Conservation (phyloP, 2,329 filamentous ascomycete species). For the Aspergillus sp. region DNA sequence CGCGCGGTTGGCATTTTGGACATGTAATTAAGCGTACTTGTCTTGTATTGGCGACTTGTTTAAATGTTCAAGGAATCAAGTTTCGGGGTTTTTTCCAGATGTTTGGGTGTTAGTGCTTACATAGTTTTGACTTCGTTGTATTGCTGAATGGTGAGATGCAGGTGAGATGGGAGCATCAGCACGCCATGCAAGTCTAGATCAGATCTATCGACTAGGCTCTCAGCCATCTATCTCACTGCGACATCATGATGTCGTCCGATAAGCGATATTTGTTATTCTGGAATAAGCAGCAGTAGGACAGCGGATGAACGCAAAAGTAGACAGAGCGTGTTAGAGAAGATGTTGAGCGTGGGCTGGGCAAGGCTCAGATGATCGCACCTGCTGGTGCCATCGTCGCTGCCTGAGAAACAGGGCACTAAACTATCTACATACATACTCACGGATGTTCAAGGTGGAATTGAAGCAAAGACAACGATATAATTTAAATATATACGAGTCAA, state of each 20-base stretch:
- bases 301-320: not conserved
- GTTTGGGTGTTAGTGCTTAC: not conserved
- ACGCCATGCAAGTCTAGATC: not conserved
- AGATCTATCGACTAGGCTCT: not conserved
- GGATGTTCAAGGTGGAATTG: not conserved
- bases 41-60: not conserved
- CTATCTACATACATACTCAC: not conserved
- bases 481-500: not conserved
- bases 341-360: not conserved
- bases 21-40: not conserved
- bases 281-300: not conserved
- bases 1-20: not conserved
- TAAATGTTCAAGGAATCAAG: too few species aligned
- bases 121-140: not conserved
- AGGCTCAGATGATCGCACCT: not conserved
- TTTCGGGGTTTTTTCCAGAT: not conserved
- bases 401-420: not conserved
- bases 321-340: not conserved
- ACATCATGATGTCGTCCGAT: not conserved
- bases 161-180: not conserved
- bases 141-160: not conserved
- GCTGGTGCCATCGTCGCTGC: not conserved
- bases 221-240: not conserved
- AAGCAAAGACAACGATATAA: not conserved
- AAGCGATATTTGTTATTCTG: not conserved